These are phyloP conservation scores for Earliella scabrosa DNA, from an alignment of 1,284 basidiomycete genomes.

Conservation along the genomic window DNA sequence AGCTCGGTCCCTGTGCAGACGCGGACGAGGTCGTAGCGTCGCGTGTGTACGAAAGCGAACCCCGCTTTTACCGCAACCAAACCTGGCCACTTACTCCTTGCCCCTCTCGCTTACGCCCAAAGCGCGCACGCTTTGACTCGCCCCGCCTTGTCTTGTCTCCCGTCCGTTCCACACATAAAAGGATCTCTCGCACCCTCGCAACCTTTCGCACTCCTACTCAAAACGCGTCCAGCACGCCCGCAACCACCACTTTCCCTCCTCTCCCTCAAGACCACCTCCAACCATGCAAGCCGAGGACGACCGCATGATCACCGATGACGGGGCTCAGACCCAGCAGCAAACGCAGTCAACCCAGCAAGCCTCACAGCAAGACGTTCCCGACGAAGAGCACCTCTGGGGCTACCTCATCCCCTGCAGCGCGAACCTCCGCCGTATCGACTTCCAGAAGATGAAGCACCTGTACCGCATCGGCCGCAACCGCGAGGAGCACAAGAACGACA, in stretches of 20 bases:
- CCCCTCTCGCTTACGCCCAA: not conserved
- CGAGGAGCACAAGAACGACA: conserved; percentile 44
- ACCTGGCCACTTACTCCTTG: not conserved
- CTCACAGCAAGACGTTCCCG: conserved; percentile 30
- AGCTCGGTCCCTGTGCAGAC: no score
- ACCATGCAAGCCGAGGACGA: conserved; percentile 12
- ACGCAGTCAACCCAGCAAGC: conserved; percentile 35
- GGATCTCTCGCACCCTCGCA: not conserved
- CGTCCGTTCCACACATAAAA: not conserved
- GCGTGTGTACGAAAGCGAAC: not conserved
- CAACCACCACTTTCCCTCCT: not conserved
- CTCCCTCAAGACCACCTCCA: not conserved
- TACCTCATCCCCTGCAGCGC: conserved; percentile 64
- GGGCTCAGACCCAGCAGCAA: conserved; percentile 30
- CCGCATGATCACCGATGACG: conserved; percentile 11
- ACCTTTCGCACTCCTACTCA: not conserved
- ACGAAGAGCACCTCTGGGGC: conserved; percentile 66
- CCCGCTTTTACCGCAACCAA: not conserved
- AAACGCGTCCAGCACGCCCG: not conserved
- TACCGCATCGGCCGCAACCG: conserved; percentile 60
- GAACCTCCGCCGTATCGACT: conserved; percentile 56
- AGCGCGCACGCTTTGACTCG: conserved; percentile 3
- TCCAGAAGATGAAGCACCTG: conserved; percentile 52
- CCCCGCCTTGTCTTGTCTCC: not conserved
- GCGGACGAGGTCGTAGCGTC: no score